A percentile compares a stretch with the other conserved stretches of the same genome.
phyloP scores from a whole-genome alignment of 1,284 basidiomycete species.

The Naganishia albida region DNA sequence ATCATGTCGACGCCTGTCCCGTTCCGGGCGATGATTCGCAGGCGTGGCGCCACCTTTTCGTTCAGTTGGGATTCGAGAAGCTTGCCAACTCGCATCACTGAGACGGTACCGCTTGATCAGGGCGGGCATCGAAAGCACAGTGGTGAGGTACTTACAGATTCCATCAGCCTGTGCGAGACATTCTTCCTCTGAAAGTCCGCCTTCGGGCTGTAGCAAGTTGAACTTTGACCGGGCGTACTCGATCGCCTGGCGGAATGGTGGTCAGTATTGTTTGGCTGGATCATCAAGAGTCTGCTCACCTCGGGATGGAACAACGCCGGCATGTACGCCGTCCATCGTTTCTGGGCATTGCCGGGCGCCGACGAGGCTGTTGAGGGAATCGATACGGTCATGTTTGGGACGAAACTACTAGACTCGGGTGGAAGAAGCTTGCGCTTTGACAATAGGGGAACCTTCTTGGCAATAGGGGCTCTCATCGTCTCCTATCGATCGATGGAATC shows the following conservation, averaged over 20 bases:
- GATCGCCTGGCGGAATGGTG: conserved; percentile 36
- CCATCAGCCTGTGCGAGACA: conserved; percentile 41
- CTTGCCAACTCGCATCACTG: conserved; percentile 41
- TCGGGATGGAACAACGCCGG: conserved; percentile 23
- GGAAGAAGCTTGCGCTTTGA: neutral
- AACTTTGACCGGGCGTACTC: conserved; percentile 44
- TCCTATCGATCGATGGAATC: neutral
- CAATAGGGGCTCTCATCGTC: too few species aligned
- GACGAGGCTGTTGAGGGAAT: neutral
- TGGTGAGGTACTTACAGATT: conserved; percentile 34
- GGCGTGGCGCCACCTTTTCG: conserved; percentile 26
- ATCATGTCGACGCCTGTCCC: conserved; percentile 47
- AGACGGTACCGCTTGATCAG: too few species aligned
- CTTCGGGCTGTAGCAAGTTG: conserved; percentile 37
- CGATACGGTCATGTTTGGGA: conserved; percentile 7
- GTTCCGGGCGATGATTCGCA: conserved; percentile 43
- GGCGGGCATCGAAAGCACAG: neutral
- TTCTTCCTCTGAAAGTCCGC: conserved; percentile 38
- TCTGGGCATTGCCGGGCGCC: neutral
- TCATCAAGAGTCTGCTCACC: neutral
- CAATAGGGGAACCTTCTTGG: too few species aligned
- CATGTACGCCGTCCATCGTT: conserved; percentile 28
- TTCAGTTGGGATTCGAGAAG: conserved; percentile 35
- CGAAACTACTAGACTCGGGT: neutral
- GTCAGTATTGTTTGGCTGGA: neutral